Evolutionary conservation across 108 stramenopile genomes (phyloP).

Genomic region (Craspedostauros australis): DNA sequence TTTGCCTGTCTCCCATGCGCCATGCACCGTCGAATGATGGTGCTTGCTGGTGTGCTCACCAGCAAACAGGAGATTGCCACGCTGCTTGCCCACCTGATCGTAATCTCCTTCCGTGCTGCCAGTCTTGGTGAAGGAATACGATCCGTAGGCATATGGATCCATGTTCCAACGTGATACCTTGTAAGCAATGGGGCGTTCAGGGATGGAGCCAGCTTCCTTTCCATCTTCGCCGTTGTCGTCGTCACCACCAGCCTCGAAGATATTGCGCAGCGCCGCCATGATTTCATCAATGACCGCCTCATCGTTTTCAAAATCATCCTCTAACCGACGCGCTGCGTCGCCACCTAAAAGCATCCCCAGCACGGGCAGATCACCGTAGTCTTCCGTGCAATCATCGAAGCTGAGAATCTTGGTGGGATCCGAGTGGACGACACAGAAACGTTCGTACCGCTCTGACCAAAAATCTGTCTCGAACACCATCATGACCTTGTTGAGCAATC

Average conservation of each 20-base stretch:
- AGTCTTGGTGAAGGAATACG: slow-evolving; percentile 13
- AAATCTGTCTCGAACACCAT: slow-evolving; percentile 4
- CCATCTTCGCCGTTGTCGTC: too few relatives aligned
- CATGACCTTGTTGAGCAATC: slow-evolving; percentile 20
- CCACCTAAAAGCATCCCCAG: background rate
- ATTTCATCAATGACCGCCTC: slow-evolving; percentile 4
- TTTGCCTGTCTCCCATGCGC: slow-evolving; percentile 17
- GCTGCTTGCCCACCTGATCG: slow-evolving; percentile 4
- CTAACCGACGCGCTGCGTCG: background rate
- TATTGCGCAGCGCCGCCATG: background rate
- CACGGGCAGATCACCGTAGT: background rate
- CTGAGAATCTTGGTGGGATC: background rate
- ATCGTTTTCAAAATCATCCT: background rate
- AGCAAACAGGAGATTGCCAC: slow-evolving; percentile 11
- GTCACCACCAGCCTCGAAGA: slow-evolving; percentile 7
- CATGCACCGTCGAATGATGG: slow-evolving; percentile 13
- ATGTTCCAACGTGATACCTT: slow-evolving; percentile 12
- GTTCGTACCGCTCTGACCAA: too few relatives aligned
- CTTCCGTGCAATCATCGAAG: background rate
- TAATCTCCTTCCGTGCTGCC: slow-evolving; percentile 3
- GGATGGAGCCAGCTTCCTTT: too few relatives aligned
- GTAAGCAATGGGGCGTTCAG: background rate
- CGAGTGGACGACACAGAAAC: background rate
- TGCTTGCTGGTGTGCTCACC: slow-evolving; percentile 17
- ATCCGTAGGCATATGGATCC: slow-evolving; percentile 14